Evolutionary conservation across 2,329 filamentous ascomycete species (phyloP), one percentile per base, ranked within the genome.

Genomic region (Xylaria polymorpha): DNA sequence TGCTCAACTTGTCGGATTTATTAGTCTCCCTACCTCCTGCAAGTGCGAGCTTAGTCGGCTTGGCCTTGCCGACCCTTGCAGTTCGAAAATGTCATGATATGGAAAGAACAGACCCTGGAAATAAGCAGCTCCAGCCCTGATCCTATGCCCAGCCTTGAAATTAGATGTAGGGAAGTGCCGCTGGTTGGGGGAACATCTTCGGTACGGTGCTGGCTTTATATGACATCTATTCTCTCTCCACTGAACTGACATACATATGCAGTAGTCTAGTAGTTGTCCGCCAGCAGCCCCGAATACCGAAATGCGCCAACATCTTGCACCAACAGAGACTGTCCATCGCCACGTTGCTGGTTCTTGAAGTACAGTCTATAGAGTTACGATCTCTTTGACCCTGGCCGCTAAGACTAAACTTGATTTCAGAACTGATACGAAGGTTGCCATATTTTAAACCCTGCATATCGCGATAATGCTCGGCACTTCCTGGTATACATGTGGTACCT

Each of bases 391-490:
- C 7, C 32, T 51, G 5, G 48, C 15, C 4, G 48, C 48, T 8
- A 32, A 51, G 22, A 51, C 15, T 1, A 8, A 51, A 32, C 48
- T 32, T 51, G 48, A 51, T 51, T 32, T 32, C 8, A n/a, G 48
- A 51, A 51, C 35, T 58, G 44, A 37, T 37, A 32, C 14, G 43
- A 9, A 56, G 58, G 43, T 37, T 66, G 32, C 41, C 43, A 43
- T 59, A 41, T 53, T 39, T 35, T 43, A 14, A 56, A 56, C 41
- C 60, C 50, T 64, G 61, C 39, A 18, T 60, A 41, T 48, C 22
- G 39, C 20, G 60, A 29, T 55, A 57, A 64, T 56, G 55, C 46
- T 64, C 66, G 56, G 66, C 61, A 61, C 14, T 60, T 56, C 43
- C 59, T 63, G 60, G n/a, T 43, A n/a, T 55, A 20, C 51, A 53